Conservation (phyloP, 345 rosid species). For the Lepidium sativum region DNA sequence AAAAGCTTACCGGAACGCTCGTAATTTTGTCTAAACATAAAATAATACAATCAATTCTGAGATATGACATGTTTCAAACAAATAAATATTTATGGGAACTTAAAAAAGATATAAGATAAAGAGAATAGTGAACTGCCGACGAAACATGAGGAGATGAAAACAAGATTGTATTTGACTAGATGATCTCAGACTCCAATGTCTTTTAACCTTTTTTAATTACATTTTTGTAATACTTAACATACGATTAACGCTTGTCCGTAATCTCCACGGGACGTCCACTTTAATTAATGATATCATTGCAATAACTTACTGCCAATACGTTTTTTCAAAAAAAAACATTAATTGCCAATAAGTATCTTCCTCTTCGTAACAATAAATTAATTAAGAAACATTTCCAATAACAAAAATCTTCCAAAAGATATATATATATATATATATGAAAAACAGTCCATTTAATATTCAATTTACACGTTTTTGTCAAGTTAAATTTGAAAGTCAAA, state of each 20-base stretch:
- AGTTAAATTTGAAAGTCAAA: too few species aligned
- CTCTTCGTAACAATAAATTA: background rate
- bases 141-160: slow-evolving; percentile 6
- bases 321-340: too few species aligned
- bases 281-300: background rate
- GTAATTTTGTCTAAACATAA: background rate
- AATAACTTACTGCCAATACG: too few species aligned
- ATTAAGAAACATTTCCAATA: too few species aligned
- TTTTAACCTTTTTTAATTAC: background rate
- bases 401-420: too few species aligned
- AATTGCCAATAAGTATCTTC: background rate
- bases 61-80: background rate
- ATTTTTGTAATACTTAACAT: background rate
- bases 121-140: slow-evolving; percentile 1
- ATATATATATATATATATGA: too few species aligned
- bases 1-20: too few species aligned
- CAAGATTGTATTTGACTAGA: slow-evolving; percentile 6
- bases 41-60: background rate
- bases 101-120: background rate
- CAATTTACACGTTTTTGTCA: too few species aligned
- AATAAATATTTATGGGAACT: background rate
- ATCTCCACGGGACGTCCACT: slow-evolving; percentile 19
- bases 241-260: slow-evolving; percentile 14
- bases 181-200: background rate
- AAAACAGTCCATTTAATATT: too few species aligned